phyloP scores from a whole-genome alignment of 495 filamentous ascomycete species.

The Achaetomiella virescens region DNA sequence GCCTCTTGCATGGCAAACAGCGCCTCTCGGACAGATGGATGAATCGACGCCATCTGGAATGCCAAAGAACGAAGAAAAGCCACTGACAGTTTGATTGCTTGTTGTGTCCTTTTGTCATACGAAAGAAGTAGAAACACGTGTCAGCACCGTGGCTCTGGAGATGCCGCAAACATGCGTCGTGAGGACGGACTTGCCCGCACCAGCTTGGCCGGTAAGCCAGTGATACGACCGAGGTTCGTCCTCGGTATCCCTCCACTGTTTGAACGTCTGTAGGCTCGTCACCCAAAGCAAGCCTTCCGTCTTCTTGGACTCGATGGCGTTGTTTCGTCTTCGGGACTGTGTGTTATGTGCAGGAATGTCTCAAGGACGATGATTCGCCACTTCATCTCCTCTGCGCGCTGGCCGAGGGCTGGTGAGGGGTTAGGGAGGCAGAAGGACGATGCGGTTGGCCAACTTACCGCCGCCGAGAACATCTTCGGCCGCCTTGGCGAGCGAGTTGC shows the following conservation, averaged over 20 bases:
- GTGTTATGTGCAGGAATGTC: neutral
- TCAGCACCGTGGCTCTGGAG: no score
- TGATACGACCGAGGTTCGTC: neutral
- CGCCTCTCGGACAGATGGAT: neutral
- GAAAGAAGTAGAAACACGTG: conserved; percentile 13
- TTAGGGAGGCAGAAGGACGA: no score
- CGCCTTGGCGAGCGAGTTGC: conserved; percentile 3
- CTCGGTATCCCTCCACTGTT: neutral
- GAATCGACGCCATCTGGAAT: conserved; percentile 17
- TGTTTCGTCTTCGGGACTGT: neutral
- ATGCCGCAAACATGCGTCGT: conserved; percentile 1
- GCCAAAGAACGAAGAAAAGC: conserved; percentile 15
- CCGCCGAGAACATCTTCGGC: neutral
- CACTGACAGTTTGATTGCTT: neutral
- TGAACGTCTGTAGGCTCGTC: neutral
- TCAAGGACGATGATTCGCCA: neutral
- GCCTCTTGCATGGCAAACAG: conserved; percentile 1
- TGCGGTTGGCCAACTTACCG: no score
- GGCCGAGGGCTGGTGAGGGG: no score
- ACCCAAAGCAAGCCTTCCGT: neutral
- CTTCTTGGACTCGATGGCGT: neutral
- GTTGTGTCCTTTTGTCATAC: conserved; percentile 6
- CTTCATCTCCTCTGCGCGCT: no score
- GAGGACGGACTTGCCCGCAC: conserved; percentile 16
- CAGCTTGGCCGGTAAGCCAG: conserved; percentile 15